Evolutionary conservation across 139 green algal genomes (phyloP).

Genomic region (Chlorella vulgaris): DNA sequence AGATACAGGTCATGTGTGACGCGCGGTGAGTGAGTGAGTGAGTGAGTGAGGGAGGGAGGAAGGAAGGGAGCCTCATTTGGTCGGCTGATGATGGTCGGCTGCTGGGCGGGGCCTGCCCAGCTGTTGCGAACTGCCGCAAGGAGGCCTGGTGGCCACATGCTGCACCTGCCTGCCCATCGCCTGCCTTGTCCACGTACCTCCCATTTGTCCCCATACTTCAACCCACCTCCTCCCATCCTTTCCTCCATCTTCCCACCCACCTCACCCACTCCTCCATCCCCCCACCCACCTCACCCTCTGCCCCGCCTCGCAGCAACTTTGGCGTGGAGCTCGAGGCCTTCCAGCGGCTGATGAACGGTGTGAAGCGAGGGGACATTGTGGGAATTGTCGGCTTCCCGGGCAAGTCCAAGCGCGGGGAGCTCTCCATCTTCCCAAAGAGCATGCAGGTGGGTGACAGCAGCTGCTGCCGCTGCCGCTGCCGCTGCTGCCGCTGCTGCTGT

Average conservation of each 20-base stretch:
- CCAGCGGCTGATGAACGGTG: constrained; percentile 75
- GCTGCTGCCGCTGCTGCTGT: background rate
- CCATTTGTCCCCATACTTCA: too few relatives aligned
- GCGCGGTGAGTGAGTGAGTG: constrained; percentile 36
- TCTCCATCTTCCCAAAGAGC: constrained; percentile 89
- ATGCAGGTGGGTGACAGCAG: constrained; percentile 51
- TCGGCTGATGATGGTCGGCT: too few relatives aligned
- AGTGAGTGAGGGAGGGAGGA: too few relatives aligned
- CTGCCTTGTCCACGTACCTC: too few relatives aligned
- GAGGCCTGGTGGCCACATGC: too few relatives aligned
- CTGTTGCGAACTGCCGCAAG: too few relatives aligned
- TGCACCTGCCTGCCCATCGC: too few relatives aligned
- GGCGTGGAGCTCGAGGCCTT: constrained; percentile 81
- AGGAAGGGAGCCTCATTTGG: too few relatives aligned
- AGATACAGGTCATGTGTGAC: constrained; percentile 97
- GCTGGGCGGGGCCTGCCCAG: too few relatives aligned
- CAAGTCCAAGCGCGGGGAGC: constrained; percentile 97
- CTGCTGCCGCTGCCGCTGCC: background rate
- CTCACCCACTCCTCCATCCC: too few relatives aligned
- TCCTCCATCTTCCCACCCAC: too few relatives aligned
- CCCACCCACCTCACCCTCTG: background rate
- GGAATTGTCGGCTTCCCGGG: constrained; percentile 90
- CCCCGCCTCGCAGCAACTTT: constrained; percentile 53
- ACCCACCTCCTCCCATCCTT: too few relatives aligned
- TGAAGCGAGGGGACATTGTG: constrained; percentile 95